These are phyloP conservation scores for Magnusiomyces ingens DNA, from an alignment of 1,139 yeast species.

Conservation along the genomic window DNA sequence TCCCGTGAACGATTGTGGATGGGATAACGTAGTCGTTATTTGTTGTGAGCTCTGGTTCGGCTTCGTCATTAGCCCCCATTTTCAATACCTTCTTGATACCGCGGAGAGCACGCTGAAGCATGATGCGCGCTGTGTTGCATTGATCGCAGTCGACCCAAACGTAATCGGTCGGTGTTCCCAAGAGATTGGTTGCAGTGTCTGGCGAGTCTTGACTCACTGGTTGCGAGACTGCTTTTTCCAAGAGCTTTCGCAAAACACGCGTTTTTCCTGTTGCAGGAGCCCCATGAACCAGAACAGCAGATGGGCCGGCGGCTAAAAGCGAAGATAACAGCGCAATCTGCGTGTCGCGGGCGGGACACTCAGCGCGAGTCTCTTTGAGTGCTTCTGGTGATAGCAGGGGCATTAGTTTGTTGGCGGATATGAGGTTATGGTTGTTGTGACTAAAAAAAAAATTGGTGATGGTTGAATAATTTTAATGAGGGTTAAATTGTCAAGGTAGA, in stretches of 20 bases:
- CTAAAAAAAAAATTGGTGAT: neutral
- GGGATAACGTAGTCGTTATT: neutral
- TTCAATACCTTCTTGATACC: constrained; percentile 20
- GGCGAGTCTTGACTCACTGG: neutral
- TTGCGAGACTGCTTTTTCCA: constrained; percentile 14
- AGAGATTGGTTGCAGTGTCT: no score
- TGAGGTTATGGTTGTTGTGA: neutral
- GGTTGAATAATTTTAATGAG: no score
- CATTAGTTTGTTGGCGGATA: no score
- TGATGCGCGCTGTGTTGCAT: constrained; percentile 32
- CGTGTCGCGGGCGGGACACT: constrained; percentile 12
- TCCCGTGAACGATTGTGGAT: constrained; percentile 4
- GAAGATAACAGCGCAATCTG: constrained; percentile 16
- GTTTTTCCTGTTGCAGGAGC: constrained; percentile 33
- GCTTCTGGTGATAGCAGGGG: neutral
- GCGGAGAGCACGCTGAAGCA: constrained; percentile 33
- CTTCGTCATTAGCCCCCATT: neutral
- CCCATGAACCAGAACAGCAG: constrained; percentile 31
- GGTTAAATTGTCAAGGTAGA: no score
- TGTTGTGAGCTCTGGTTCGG: neutral
- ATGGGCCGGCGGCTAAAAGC: constrained; percentile 20
- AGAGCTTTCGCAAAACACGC: constrained; percentile 20
- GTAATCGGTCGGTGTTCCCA: constrained; percentile 10
- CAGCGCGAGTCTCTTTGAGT: constrained; percentile 4
- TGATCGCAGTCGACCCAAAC: constrained; percentile 33